Conservation (phyloP, 371 early-diverging fungal genomes). For the Mucor racemosus region DNA sequence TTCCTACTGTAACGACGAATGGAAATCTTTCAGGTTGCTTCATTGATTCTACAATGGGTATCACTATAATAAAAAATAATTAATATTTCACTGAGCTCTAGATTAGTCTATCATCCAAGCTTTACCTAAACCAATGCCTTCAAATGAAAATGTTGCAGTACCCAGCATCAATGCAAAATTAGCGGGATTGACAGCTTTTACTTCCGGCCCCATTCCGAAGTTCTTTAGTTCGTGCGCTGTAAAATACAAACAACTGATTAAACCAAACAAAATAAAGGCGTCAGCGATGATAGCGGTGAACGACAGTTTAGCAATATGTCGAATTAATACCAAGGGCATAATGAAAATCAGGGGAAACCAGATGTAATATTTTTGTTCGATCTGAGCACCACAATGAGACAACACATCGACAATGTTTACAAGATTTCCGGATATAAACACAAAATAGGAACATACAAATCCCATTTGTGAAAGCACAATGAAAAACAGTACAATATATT, state of each 20-base stretch:
- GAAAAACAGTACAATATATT: conserved; percentile 60
- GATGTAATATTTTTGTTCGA: conserved; percentile 54
- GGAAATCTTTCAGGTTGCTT: conserved; percentile 63
- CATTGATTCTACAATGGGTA: conserved; percentile 66
- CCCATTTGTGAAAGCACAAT: conserved; percentile 74
- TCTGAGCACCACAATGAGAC: conserved; percentile 38
- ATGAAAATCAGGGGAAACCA: conserved; percentile 62
- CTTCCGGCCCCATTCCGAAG: conserved; percentile 44
- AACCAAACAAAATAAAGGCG: conserved; percentile 70
- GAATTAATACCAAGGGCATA: conserved; percentile 69
- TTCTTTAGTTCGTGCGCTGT: conserved; percentile 31
- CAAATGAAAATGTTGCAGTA: conserved; percentile 80
- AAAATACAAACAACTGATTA: conserved; percentile 50
- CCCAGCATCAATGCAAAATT: conserved; percentile 75
- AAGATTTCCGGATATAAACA: conserved; percentile 53
- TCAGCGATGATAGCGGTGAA: conserved; percentile 73
- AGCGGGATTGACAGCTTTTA: conserved; percentile 58
- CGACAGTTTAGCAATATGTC: conserved; percentile 68
- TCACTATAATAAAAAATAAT: conserved; percentile 36
- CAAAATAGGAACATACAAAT: conserved; percentile 54
- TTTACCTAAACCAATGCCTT: conserved; percentile 76
- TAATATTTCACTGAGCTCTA: no score
- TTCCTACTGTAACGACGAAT: conserved; percentile 59
- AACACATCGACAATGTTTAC: conserved; percentile 47
- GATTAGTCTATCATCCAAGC: no score